Evolutionary conservation across 2,329 filamentous ascomycete species (phyloP), one percentile per base, ranked within the genome.

Genomic region (Fusarium globosum): DNA sequence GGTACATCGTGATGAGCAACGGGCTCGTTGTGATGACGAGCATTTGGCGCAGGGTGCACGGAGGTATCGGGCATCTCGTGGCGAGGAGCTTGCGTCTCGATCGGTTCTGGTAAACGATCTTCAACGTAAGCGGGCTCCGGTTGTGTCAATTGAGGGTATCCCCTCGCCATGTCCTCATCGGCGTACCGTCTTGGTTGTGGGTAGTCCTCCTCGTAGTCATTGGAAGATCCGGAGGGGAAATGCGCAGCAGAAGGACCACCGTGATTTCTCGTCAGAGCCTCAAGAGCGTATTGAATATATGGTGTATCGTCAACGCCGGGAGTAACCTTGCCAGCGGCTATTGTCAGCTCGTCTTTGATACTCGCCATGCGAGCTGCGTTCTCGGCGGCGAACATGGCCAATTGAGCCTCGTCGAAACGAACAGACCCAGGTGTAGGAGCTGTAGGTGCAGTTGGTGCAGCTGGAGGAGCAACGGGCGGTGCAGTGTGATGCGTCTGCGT

Each of bases 271-370:
- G 94, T 97, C 75, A 98, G 85, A 71, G 96, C 94, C 72, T 97
- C 93, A 71, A 98, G 90, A 45, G 96, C 95, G 81, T 96, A 97
- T 72, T 93, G 93, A 72, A 98, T 94, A 81, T 95, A 97, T 1
- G 94, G 95, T 14, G 91, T 93, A 78, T 97, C 93, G 78, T 97
- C 95, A 43, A 94, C 86, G 15, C 92, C 94, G 0, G 95, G 95
- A 0, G 94, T 96, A 62, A 90, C 86, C 45, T 85, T 85, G 65
- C 86, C 84, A 42, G 82, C 87, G 23, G 86, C 84, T 60, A 87
- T 82, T 55, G 86, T 83, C 41, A 89, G 79, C 48, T 88, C 85
- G 61, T 90, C 87, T 60, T 88, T 88, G 78, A 88, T 86, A 58
- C 82, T 78, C 52, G 77, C 74, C 78, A 82, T 82, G 59, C 73